These are phyloP conservation scores for Beauveria sp. DNA, from an alignment of 2,329 filamentous ascomycete genomes.

Conservation along the genomic window DNA sequence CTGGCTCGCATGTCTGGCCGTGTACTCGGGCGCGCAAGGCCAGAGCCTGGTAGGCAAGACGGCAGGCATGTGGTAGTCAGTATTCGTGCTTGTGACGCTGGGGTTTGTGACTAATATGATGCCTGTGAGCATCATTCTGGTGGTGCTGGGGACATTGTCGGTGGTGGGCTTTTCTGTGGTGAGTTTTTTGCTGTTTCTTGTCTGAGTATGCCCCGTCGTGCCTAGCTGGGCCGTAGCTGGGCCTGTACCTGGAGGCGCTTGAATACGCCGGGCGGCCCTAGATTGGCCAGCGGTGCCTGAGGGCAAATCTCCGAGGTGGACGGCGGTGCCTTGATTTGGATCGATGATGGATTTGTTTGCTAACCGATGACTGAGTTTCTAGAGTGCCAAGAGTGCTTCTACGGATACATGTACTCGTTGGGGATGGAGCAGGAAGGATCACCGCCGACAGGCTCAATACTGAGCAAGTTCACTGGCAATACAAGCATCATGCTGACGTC, in stretches of 20 bases:
- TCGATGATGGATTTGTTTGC: background rate
- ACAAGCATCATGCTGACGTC: conserved; percentile 1
- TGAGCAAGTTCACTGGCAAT: background rate
- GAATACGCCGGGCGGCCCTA: too few relatives aligned
- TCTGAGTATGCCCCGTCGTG: background rate
- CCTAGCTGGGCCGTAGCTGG: background rate
- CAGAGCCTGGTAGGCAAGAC: conserved; percentile 43
- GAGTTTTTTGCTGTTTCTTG: background rate
- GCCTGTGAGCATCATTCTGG: conserved; percentile 44
- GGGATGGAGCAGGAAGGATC: background rate
- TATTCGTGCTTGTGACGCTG: conserved; percentile 42
- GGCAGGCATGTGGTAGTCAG: conserved; percentile 46
- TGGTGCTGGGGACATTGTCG: conserved; percentile 41
- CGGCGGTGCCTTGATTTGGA: background rate
- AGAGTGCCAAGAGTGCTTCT: background rate
- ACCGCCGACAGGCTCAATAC: background rate
- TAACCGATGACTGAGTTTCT: background rate
- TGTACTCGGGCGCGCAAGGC: conserved; percentile 36
- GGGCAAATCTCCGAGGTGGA: background rate
- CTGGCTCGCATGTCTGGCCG: conserved; percentile 47
- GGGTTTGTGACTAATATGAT: conserved; percentile 48
- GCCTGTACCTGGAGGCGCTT: background rate
- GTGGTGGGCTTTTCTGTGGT: conserved; percentile 35
- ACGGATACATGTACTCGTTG: background rate
- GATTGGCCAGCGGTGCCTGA: background rate